Evolutionary conservation across 192 early-diverging fungal species (phyloP).

Genomic region (Coemansia sp.): DNA sequence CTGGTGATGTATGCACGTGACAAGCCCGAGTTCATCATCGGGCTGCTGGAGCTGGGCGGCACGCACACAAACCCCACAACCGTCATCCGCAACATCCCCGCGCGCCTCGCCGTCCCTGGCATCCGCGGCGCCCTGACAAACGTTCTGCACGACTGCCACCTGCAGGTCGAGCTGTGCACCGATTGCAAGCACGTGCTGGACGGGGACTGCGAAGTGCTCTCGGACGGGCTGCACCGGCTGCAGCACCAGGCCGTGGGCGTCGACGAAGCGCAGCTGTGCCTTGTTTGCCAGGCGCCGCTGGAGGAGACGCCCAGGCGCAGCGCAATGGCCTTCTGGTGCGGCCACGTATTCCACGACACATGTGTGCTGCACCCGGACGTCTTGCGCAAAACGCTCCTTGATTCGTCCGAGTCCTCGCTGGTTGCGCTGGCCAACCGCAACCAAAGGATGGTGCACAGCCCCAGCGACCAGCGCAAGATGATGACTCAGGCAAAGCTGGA

Average conservation of each 20-base stretch:
- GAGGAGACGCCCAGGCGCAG: conserved; percentile 33
- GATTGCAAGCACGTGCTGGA: conserved; percentile 91
- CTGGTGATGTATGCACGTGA: conserved; percentile 90
- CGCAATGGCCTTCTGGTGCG: conserved; percentile 86
- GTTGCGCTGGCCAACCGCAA: background rate
- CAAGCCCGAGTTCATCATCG: conserved; percentile 96
- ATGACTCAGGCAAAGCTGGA: conserved; percentile 47
- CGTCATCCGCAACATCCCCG: conserved; percentile 79
- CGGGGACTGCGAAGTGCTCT: conserved; percentile 81
- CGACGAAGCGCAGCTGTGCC: conserved; percentile 51
- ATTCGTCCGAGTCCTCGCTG: background rate
- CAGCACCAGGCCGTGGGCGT: conserved; percentile 71
- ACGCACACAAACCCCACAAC: conserved; percentile 83
- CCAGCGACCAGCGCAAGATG: conserved; percentile 25
- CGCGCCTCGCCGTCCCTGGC: conserved; percentile 77
- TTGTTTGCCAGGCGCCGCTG: conserved; percentile 45
- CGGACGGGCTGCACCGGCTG: conserved; percentile 66
- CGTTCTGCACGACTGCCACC: conserved; percentile 88
- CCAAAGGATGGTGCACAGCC: conserved; percentile 20
- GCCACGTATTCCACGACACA: conserved; percentile 83
- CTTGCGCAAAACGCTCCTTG: conserved; percentile 33
- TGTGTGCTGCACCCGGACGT: conserved; percentile 75
- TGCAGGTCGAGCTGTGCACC: conserved; percentile 87
- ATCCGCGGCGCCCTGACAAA: conserved; percentile 82
- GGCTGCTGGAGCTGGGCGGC: conserved; percentile 87